Evolutionary conservation across 345 rosid genomes (phyloP).

Genomic region (Aurinia saxatilis): DNA sequence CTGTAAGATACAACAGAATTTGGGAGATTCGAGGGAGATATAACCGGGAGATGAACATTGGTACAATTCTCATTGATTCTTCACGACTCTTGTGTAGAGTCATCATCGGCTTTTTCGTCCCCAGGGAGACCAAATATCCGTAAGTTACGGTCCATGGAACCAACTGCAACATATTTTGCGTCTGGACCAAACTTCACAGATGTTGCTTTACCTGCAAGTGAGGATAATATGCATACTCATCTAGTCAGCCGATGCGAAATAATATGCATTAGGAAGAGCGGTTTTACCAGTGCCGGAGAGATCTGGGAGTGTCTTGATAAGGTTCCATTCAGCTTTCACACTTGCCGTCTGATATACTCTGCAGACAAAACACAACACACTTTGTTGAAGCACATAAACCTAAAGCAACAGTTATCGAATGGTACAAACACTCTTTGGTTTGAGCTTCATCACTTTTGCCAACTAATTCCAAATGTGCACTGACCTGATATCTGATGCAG

Average conservation of each 20-base stretch:
- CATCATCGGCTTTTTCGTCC: slow-evolving; percentile 27
- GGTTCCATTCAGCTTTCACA: slow-evolving; percentile 93
- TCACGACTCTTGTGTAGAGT: slow-evolving; percentile 38
- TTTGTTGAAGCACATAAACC: background rate
- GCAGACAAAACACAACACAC: slow-evolving; percentile 17
- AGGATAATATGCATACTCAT: background rate
- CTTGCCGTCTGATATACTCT: slow-evolving; percentile 87
- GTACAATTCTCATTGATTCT: background rate
- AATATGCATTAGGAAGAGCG: background rate
- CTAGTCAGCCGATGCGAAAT: too few species aligned
- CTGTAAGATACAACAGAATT: slow-evolving; percentile 8
- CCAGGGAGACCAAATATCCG: slow-evolving; percentile 72
- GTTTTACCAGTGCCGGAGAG: slow-evolving; percentile 83
- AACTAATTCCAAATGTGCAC: background rate
- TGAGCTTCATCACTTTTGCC: background rate
- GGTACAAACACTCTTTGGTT: background rate
- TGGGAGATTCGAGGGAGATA: background rate
- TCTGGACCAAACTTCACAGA: slow-evolving; percentile 74
- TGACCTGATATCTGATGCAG: slow-evolving; percentile 84
- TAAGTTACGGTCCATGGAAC: slow-evolving; percentile 90
- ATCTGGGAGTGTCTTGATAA: slow-evolving; percentile 84
- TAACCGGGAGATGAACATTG: background rate
- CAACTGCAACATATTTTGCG: slow-evolving; percentile 73
- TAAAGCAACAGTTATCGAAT: background rate
- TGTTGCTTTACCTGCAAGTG: slow-evolving; percentile 57